phyloP scores from a whole-genome alignment of 1,284 basidiomycete genomes.

The Leccinum pachyderme region DNA sequence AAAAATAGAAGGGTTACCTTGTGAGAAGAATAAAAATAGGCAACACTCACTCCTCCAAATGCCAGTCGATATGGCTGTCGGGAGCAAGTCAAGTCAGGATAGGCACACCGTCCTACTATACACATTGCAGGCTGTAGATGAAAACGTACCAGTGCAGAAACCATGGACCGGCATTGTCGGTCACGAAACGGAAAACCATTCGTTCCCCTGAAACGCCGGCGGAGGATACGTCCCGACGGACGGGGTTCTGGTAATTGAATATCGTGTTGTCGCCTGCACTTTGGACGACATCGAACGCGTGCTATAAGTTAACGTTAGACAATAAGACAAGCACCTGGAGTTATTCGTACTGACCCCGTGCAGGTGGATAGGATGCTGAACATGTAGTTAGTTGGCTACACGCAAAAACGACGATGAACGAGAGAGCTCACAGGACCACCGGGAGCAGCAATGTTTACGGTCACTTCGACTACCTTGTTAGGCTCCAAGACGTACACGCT shows the following conservation, averaged over 20 bases:
- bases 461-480: slow-evolving; percentile 37
- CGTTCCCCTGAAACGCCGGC: slow-evolving; percentile 28
- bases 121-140: not conserved
- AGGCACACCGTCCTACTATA: too few species aligned
- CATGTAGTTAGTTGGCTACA: not conserved
- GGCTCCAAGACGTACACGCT: slow-evolving; percentile 28
- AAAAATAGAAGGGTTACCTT: not conserved
- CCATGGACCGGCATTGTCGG: slow-evolving; percentile 42
- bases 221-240: slow-evolving; percentile 34
- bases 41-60: slow-evolving; percentile 36
- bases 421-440: slow-evolving; percentile 19
- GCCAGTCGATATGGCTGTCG: slow-evolving; percentile 34
- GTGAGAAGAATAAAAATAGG: not conserved
- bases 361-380: slow-evolving; percentile 39
- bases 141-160: slow-evolving; percentile 18
- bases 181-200: slow-evolving; percentile 34
- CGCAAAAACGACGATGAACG: not conserved
- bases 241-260: slow-evolving; percentile 42
- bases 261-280: slow-evolving; percentile 16
- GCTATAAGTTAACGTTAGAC: slow-evolving; percentile 21
- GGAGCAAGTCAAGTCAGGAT: too few species aligned
- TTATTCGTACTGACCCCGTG: slow-evolving; percentile 38
- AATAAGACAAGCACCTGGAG: not conserved
- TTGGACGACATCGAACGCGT: slow-evolving; percentile 37
- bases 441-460: slow-evolving; percentile 15